Evolutionary conservation across 305 asterid genomes (phyloP).

Genomic region (Fraxinus dipetala): DNA sequence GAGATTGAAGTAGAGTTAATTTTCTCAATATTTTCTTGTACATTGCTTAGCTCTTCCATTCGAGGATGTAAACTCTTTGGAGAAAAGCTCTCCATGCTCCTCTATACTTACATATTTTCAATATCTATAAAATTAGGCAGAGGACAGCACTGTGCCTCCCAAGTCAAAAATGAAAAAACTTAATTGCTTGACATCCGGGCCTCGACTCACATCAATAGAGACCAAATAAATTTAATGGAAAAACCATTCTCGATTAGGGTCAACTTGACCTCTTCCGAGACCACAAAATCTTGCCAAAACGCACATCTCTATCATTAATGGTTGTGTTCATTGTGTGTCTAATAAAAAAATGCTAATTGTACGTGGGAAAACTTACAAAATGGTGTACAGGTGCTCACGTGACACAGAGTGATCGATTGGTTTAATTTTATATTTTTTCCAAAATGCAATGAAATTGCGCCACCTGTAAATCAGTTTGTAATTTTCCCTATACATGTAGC

Average conservation of each 20-base stretch:
- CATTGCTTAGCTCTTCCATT: not conserved
- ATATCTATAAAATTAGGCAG: not conserved
- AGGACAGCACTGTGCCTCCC: not conserved
- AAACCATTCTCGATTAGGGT: not conserved
- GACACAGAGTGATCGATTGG: too few species aligned
- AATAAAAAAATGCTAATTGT: too few species aligned
- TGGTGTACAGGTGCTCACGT: too few species aligned
- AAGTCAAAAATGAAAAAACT: not conserved
- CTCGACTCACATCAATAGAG: not conserved
- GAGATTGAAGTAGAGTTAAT: not conserved
- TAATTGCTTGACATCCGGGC: too few species aligned
- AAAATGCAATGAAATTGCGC: too few species aligned
- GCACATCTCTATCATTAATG: not conserved
- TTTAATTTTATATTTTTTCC: too few species aligned
- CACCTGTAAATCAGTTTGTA: not conserved
- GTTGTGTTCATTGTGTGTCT: not conserved
- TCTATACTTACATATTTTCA: not conserved
- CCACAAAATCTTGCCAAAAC: not conserved
- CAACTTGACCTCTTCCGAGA: not conserved
- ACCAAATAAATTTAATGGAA: not conserved
- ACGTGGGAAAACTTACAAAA: too few species aligned
- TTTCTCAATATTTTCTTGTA: too few species aligned
- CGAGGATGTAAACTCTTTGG: not conserved
- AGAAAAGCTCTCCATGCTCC: not conserved
- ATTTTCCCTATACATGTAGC: not conserved